Conservation (phyloP, 2,329 filamentous ascomycete species). For the Colletotrichum abscissum region DNA sequence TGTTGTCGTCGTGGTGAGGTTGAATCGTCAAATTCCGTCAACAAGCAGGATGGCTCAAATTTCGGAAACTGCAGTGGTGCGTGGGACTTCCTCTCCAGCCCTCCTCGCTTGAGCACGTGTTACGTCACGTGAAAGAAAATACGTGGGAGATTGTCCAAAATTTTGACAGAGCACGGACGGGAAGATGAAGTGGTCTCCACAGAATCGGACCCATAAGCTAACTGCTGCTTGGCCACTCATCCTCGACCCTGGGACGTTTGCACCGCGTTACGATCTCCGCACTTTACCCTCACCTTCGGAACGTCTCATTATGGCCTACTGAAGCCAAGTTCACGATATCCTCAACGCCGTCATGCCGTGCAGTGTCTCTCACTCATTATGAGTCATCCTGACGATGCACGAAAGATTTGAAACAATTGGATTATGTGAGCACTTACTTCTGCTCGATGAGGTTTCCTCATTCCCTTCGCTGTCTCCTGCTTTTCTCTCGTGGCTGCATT, state of each 20-base stretch:
- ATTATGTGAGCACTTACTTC: not conserved
- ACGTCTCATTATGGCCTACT: conserved; percentile 14
- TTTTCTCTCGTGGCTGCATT: conserved; percentile 7
- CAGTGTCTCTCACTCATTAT: not conserved
- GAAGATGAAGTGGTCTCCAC: conserved; percentile 13
- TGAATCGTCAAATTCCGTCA: conserved; percentile 6
- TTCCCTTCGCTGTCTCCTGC: conserved; percentile 7
- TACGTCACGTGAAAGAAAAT: not conserved
- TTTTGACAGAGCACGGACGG: conserved; percentile 5
- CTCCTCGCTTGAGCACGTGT: conserved; percentile 23
- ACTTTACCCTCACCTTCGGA: conserved; percentile 29
- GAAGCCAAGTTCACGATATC: not conserved
- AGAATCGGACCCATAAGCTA: not conserved
- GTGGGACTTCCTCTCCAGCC: conserved; percentile 8
- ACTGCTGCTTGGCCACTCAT: conserved; percentile 17
- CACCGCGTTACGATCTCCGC: conserved; percentile 34
- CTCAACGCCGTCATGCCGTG: conserved; percentile 9
- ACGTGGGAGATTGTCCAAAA: not conserved
- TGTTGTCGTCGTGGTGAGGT: conserved; percentile 36
- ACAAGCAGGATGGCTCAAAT: not conserved
- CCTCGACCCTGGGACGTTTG: conserved; percentile 11
- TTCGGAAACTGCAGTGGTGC: not conserved
- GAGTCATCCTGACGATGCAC: not conserved
- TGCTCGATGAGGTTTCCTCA: not conserved
- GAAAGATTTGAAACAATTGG: not conserved